Conservation (phyloP, 805 yeast species). For the Monosporozyma aquatica region DNA sequence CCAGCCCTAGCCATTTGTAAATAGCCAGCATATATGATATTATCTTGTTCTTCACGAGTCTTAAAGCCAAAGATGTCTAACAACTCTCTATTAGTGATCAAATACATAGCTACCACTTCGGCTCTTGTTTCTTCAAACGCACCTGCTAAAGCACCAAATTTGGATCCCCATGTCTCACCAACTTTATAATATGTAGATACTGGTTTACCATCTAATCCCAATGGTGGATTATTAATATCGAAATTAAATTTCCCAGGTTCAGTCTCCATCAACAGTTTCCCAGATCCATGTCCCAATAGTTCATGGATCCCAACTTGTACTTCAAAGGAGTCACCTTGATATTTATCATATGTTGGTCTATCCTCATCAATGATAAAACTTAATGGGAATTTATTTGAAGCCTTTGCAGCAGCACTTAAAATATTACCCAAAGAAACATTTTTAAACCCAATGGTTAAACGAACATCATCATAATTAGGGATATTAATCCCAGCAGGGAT, state of each 20-base stretch:
- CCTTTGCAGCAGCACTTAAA: conserved; percentile 58
- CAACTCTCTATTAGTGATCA: conserved; percentile 58
- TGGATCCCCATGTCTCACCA: conserved; percentile 86
- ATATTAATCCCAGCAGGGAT: conserved; percentile 90
- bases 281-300: conserved; percentile 84
- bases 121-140: conserved; percentile 92
- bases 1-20: conserved; percentile 87
- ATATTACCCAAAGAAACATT: conserved; percentile 86
- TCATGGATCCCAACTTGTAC: conserved; percentile 93
- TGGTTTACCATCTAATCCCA: conserved; percentile 52
- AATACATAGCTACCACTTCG: conserved; percentile 77
- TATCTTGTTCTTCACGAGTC: conserved; percentile 48
- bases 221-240: conserved; percentile 53
- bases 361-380: conserved; percentile 52
- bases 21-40: conserved; percentile 57
- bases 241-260: conserved; percentile 62
- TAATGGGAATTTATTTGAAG: conserved; percentile 43
- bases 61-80: conserved; percentile 65
- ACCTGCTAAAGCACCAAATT: conserved; percentile 75
- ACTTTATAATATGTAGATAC: conserved; percentile 61
- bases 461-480: conserved; percentile 85
- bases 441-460: conserved; percentile 77
- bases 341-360: conserved; percentile 52
- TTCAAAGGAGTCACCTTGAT: conserved; percentile 76
- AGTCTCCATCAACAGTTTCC: conserved; percentile 60